Evolutionary conservation across 1,284 basidiomycete species (phyloP).

Genomic region (Rhizopogon parksii): DNA sequence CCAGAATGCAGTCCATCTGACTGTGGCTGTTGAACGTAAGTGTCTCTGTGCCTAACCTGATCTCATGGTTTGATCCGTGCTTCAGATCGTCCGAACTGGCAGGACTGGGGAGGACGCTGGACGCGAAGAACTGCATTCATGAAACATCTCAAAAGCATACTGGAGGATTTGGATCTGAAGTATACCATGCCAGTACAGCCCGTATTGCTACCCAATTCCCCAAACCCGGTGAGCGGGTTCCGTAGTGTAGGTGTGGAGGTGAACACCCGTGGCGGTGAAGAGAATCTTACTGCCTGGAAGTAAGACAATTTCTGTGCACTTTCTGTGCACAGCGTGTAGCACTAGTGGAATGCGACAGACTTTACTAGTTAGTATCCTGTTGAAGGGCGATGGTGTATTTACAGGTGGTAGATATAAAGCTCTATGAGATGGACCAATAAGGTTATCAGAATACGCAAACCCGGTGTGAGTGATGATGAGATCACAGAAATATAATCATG

Average conservation of each 20-base stretch:
- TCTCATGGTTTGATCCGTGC: constrained; percentile 10
- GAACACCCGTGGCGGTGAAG: constrained; percentile 1
- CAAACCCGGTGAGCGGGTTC: not conserved
- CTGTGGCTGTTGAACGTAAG: constrained; percentile 73
- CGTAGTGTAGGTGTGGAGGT: constrained; percentile 4
- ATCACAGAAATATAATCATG: not conserved
- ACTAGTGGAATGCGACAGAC: not conserved
- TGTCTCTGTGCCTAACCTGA: constrained; percentile 9
- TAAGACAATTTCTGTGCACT: not conserved
- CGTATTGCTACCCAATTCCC: constrained; percentile 42
- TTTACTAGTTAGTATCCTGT: constrained; percentile 18
- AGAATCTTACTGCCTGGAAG: constrained; percentile 2
- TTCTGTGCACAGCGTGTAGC: not conserved
- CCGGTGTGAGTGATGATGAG: not conserved
- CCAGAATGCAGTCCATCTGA: constrained; percentile 63
- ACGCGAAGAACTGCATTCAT: constrained; percentile 63
- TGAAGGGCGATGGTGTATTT: constrained; percentile 23
- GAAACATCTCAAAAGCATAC: constrained; percentile 58
- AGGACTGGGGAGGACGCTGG: constrained; percentile 82
- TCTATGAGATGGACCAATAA: constrained; percentile 1
- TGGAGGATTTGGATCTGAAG: constrained; percentile 66
- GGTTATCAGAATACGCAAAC: not conserved
- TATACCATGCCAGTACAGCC: constrained; percentile 72
- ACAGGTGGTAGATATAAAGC: constrained; percentile 6
- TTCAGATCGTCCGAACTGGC: constrained; percentile 74